phyloP scores from a whole-genome alignment of 164 flowering plant species.

The Protea cynaroides region DNA sequence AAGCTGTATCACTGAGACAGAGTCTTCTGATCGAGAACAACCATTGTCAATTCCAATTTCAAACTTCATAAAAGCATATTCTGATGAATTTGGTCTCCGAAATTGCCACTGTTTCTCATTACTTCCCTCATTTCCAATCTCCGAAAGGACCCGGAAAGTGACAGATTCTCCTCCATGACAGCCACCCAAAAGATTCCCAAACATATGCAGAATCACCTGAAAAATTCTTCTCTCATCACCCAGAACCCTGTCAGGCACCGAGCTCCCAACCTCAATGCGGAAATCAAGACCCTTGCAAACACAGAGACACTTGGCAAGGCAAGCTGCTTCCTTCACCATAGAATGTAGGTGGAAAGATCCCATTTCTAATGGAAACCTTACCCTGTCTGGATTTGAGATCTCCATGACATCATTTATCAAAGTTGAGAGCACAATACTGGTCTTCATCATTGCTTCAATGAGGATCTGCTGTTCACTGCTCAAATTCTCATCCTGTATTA shows the following conservation, averaged over 20 bases:
- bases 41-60: constrained; percentile 42
- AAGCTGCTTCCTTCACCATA: constrained; percentile 70
- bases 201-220: constrained; percentile 90
- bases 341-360: constrained; percentile 53
- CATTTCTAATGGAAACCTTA: constrained; percentile 53
- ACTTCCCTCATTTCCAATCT: constrained; percentile 40
- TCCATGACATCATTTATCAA: constrained; percentile 82
- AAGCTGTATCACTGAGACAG: constrained; percentile 18
- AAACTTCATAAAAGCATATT: constrained; percentile 46
- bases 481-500: constrained; percentile 55
- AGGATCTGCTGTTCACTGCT: constrained; percentile 44
- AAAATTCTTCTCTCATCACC: constrained; percentile 88
- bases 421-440: constrained; percentile 62
- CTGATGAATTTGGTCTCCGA: constrained; percentile 56
- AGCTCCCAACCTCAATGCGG: constrained; percentile 35
- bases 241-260: constrained; percentile 57
- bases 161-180: constrained; percentile 39
- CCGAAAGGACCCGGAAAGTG: constrained; percentile 34
- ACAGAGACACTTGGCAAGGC: constrained; percentile 74
- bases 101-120: constrained; percentile 56
- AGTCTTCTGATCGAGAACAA: constrained; percentile 19
- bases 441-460: constrained; percentile 65
- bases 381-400: constrained; percentile 46
- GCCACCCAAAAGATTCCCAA: constrained; percentile 61
- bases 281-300: constrained; percentile 49